Conservation (phyloP, 106 monocot species). For the Narthecium ossifragum region DNA sequence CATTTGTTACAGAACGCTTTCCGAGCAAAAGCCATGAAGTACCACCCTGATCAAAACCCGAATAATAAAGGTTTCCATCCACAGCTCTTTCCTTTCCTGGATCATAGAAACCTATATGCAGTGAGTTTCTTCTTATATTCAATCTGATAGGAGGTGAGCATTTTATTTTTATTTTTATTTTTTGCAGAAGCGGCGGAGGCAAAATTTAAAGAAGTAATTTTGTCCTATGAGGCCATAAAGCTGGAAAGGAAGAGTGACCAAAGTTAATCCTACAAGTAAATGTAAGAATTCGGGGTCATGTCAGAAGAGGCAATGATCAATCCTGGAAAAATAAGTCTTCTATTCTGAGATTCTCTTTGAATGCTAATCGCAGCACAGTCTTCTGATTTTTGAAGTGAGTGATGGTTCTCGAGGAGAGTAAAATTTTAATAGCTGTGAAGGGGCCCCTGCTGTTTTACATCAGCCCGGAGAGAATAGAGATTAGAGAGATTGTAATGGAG, state of each 20-base stretch:
- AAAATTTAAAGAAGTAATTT: conserved; percentile 72
- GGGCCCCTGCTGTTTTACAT: no score
- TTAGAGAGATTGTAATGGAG: no score
- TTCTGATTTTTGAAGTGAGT: no score
- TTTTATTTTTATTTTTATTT: neutral
- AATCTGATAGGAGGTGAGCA: neutral
- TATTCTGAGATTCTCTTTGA: no score
- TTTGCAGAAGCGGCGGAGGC: conserved; percentile 56
- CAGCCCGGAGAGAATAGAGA: no score
- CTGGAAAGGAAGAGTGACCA: conserved; percentile 33
- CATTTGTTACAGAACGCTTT: conserved; percentile 52
- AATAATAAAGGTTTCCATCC: conserved; percentile 45
- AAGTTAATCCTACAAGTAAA: neutral
- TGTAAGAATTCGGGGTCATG: no score
- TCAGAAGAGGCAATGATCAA: no score
- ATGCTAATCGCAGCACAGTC: no score
- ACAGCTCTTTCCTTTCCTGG: neutral
- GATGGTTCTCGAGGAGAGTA: no score
- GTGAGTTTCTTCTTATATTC: neutral
- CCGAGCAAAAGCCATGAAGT: conserved; percentile 74
- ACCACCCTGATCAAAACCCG: conserved; percentile 84
- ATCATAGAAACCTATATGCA: no score
- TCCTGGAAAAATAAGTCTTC: no score
- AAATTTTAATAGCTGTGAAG: no score
- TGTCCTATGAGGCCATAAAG: conserved; percentile 69